A percentile compares a stretch with the other conserved stretches of the same genome.
phyloP scores from a whole-genome alignment of 1,284 basidiomycete genomes.

The Ustilago xerochloae region DNA sequence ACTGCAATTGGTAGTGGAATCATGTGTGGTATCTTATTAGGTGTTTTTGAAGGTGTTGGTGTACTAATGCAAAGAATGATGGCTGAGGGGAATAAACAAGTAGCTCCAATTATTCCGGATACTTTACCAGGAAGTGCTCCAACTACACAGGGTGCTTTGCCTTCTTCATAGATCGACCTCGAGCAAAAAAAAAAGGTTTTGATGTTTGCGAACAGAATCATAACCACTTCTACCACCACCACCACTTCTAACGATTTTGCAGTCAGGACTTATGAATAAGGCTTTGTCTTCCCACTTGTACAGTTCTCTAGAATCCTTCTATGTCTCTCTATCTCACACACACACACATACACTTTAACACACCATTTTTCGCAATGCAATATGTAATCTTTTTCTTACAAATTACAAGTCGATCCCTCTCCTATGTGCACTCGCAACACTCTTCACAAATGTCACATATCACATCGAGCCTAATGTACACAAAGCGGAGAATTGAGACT shows the following conservation, averaged over 20 bases:
- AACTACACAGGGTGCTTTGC: conserved; percentile 1
- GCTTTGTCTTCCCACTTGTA: too few relatives aligned
- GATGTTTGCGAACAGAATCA: background rate
- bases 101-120: conserved; percentile 57
- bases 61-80: conserved; percentile 85
- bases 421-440: background rate
- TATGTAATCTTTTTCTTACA: background rate
- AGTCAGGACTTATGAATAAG: too few relatives aligned
- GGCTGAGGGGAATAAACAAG: conserved; percentile 76
- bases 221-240: background rate
- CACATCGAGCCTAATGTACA: too few relatives aligned
- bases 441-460: too few relatives aligned
- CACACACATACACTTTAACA: background rate
- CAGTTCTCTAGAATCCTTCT: too few relatives aligned
- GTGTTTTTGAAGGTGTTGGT: conserved; percentile 87
- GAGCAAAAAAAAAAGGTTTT: background rate
- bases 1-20: conserved; percentile 90
- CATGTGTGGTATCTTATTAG: conserved; percentile 94
- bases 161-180: conserved; percentile 11
- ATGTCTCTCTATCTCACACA: too few relatives aligned
- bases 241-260: background rate
- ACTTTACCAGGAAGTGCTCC: conserved; percentile 21
- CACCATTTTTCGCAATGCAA: background rate
- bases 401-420: too few relatives aligned
- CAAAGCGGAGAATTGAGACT: too few relatives aligned